Base-by-base conservation (phyloP, 768 basidiomycete genomes). In the Nidularia pulvinata region DNA sequence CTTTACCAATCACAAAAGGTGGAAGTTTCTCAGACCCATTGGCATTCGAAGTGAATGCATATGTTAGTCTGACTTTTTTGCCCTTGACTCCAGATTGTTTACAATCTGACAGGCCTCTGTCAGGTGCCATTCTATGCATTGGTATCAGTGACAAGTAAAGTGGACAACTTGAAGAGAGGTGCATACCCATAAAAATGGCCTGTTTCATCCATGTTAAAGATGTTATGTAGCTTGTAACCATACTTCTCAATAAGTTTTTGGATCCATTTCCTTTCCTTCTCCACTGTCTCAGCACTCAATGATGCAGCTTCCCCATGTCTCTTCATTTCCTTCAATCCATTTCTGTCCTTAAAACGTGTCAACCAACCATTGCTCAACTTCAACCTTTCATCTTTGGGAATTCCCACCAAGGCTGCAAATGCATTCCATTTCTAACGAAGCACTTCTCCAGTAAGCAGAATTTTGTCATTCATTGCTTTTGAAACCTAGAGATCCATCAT, bases 131-230 rank as follows among this genome's bases (percentile, higher is more conserved):
- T n/a, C n/a, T n/a, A n/a, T n/a, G n/a, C n/a, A n/a, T n/a, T n/a
- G n/a, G n/a, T n/a, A n/a, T n/a, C n/a, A n/a, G n/a, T n/a, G n/a
- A n/a, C n/a, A n/a, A n/a, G n/a, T n/a, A n/a, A n/a, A n/a, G n/a
- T n/a, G n/a, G n/a, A n/a, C n/a, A n/a, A n/a, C n/a, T n/a, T n/a
- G n/a, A n/a, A n/a, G n/a, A n/a, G n/a, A n/a, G n/a, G 30, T 54
- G 55, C 62, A 1, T 50, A 73, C 61, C 37, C 69, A 65, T 66
- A 73, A 52, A 73, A 74, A 1, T 71, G 56, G 0, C 67, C 62
- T 0, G 67, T 69, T 50, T 75, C 66, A 53, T 76, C 72, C 55
- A 66, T 62, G 54, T 75, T 76, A 39, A 68, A 76, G 13, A 71
- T 63, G 52, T 76, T 68, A 13, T 53, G 46, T 4, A 55, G 48